Evolutionary conservation across 805 yeast genomes (phyloP).

Genomic region (Grigorovia yakushimaensis): DNA sequence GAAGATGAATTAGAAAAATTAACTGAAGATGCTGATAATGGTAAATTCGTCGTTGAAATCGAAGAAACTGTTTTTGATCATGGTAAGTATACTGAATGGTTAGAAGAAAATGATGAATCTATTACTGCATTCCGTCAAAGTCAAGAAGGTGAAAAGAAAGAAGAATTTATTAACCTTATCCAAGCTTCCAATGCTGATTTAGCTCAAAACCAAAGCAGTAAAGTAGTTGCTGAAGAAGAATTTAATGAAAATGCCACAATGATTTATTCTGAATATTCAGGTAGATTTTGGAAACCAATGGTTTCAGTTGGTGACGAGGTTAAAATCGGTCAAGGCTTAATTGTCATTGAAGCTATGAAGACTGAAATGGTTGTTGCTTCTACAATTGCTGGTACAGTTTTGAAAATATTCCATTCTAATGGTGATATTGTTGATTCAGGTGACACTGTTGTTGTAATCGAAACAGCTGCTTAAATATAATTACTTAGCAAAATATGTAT

Average conservation of each 20-base stretch:
- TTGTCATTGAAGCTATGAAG: slow-evolving; percentile 96
- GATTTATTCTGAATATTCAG: slow-evolving; percentile 93
- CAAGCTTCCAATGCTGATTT: slow-evolving; percentile 73
- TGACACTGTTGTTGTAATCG: slow-evolving; percentile 72
- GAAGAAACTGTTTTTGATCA: slow-evolving; percentile 77
- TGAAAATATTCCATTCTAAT: slow-evolving; percentile 63
- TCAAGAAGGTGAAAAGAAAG: slow-evolving; percentile 75
- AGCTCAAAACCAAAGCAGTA: slow-evolving; percentile 41
- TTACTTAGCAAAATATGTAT: neutral
- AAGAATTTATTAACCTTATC: slow-evolving; percentile 75
- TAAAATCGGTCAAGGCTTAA: slow-evolving; percentile 62
- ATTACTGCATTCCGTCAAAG: slow-evolving; percentile 56
- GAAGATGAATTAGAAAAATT: slow-evolving; percentile 71
- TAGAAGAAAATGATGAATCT: slow-evolving; percentile 59
- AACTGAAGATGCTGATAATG: slow-evolving; percentile 69
- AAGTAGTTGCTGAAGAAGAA: slow-evolving; percentile 37
- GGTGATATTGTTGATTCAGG: slow-evolving; percentile 98
- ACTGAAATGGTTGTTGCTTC: slow-evolving; percentile 89
- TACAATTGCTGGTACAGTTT: slow-evolving; percentile 59
- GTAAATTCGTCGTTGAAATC: slow-evolving; percentile 66
- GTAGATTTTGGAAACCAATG: slow-evolving; percentile 91
- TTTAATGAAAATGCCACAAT: slow-evolving; percentile 72
- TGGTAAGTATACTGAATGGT: slow-evolving; percentile 66
- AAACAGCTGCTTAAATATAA: neutral
- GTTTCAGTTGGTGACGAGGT: slow-evolving; percentile 73